Conservation (phyloP, 257 asterid genomes). For the Capsicum rhomboideum region DNA sequence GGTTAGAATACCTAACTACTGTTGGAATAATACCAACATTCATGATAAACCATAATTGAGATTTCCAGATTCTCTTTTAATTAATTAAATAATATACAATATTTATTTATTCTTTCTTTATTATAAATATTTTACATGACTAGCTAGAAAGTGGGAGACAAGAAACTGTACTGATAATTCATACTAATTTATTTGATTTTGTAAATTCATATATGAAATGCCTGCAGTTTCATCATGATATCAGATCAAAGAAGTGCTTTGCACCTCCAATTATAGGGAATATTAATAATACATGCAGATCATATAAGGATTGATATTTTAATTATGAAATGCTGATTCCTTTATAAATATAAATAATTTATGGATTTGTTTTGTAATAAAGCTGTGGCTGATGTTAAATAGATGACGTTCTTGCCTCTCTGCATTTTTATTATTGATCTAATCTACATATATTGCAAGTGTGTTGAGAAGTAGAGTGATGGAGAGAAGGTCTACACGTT, state of each 20-base stretch:
- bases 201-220: neutral
- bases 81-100: no score
- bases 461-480: neutral
- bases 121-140: neutral
- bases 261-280: neutral
- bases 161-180: neutral
- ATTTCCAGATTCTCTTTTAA: neutral
- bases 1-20: neutral
- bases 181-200: neutral
- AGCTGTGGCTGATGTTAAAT: neutral
- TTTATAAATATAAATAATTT: neutral
- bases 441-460: neutral
- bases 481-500: conserved; percentile 2
- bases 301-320: neutral
- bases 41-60: neutral
- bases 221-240: neutral
- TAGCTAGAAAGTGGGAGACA: neutral
- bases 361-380: neutral
- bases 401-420: neutral
- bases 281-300: neutral
- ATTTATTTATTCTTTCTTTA: neutral
- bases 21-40: neutral
- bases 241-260: neutral
- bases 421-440: neutral
- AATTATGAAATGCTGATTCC: neutral